Evolutionary conservation across 345 rosid genomes (phyloP), one percentile per base, ranked within the genome.

Genomic region (Toxicodendron radicans): DNA sequence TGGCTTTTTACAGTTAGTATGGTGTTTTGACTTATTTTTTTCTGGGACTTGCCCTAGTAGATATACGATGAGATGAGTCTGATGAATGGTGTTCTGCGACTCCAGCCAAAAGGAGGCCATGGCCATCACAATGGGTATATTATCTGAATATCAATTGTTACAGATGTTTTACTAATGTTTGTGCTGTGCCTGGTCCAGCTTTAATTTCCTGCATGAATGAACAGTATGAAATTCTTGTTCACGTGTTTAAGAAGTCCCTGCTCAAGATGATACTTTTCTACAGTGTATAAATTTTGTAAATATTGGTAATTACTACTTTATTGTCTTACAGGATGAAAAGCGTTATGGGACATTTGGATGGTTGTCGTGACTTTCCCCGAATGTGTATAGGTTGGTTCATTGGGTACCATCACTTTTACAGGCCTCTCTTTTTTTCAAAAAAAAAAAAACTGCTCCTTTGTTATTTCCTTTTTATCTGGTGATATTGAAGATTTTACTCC

Each of bases 81-180:
- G 73, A 96, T 97, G n/a, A 94, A 91, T 83, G 98, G 97, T 72
- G 89, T 92, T 56, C 33, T 94, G 73, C 88, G 95, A 82, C 84
- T 92, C 73, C 95, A 87, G 73, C 95, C 94, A 38, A 94, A 91
- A 76, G 98, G 92, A 72, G 95, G 97, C 68, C 91, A 92, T 78
- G 97, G 97, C 64, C 84, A 89, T 79, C 97, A 92, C 78, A 94
- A 86, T 2, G 98, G 98, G 98, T 94, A 88, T 59, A 84, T 49
- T 68, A 59, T 64, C 72, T 63, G 27, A 35, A n/a, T 73, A 21
- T 43, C 35, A 70, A 38, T 45, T 57, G 20, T 23, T 7, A 58
- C 53, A 54, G 18, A 57, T 33, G 53, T 68, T 68, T 45, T 41
- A 4, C 1, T 20, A 18, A 27, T 48, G 10, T 53, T 30, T 3